Conservation (phyloP, 495 filamentous ascomycete species). For the Aspergillus kassunensis region DNA sequence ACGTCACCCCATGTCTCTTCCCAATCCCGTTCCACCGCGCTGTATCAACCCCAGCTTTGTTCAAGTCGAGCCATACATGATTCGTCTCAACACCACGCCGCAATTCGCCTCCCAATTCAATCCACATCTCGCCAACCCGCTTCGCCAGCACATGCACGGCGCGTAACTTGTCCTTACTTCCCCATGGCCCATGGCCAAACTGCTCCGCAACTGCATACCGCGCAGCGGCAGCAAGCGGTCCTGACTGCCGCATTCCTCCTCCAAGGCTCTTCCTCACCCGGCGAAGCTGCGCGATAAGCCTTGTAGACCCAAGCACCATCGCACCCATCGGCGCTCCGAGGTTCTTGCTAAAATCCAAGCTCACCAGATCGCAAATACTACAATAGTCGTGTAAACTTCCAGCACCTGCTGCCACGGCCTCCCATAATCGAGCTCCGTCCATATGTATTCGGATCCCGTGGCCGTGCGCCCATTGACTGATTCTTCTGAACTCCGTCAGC, state of each 20-base stretch:
- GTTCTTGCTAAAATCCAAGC: constrained; percentile 1
- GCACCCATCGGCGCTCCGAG: constrained; percentile 2
- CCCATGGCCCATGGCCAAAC: not conserved
- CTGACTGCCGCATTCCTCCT: not conserved
- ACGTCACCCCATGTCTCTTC: not conserved
- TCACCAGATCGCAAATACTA: not conserved
- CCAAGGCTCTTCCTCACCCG: not conserved
- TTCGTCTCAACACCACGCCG: not conserved
- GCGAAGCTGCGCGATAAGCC: not conserved
- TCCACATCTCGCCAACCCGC: not conserved
- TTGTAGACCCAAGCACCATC: not conserved
- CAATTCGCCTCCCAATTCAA: not conserved
- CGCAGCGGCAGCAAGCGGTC: not conserved
- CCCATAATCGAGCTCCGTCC: not conserved
- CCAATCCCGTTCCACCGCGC: not conserved
- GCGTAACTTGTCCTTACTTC: not conserved
- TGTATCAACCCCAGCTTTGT: not conserved
- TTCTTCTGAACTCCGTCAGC: not conserved
- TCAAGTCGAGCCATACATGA: not conserved
- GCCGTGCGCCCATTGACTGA: not conserved
- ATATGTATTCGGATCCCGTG: not conserved
- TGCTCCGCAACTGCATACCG: not conserved
- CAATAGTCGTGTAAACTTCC: not conserved
- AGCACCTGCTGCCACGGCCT: not conserved
- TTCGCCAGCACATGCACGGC: not conserved